Conservation (phyloP, 2,329 filamentous ascomycete species). For the Colletotrichum agaves region DNA sequence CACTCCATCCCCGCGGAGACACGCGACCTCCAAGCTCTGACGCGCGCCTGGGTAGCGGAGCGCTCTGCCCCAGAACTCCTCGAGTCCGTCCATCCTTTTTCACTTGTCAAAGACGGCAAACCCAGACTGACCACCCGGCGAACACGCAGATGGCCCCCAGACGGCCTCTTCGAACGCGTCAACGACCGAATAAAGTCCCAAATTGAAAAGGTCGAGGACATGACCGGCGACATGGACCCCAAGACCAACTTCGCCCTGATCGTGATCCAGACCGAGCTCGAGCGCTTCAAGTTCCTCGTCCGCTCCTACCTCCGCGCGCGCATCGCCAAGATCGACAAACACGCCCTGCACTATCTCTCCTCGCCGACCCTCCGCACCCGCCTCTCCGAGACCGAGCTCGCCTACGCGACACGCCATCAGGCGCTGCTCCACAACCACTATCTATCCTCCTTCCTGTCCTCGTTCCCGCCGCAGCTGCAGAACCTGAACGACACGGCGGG, state of each 20-base stretch:
- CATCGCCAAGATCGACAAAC: slow-evolving; percentile 89
- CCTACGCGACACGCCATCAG: slow-evolving; percentile 88
- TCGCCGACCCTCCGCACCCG: slow-evolving; percentile 63
- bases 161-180: slow-evolving; percentile 82
- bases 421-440: slow-evolving; percentile 87
- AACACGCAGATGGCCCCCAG: slow-evolving; percentile 68
- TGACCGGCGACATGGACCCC: slow-evolving; percentile 88
- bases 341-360: slow-evolving; percentile 78
- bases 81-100: slow-evolving; percentile 62
- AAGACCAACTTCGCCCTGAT: slow-evolving; percentile 94
- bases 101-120: background rate
- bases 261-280: slow-evolving; percentile 94
- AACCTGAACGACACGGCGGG: slow-evolving; percentile 91
- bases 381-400: slow-evolving; percentile 81
- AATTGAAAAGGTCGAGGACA: slow-evolving; percentile 77
- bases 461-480: slow-evolving; percentile 83
- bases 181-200: slow-evolving; percentile 77
- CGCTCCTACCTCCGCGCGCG: slow-evolving; percentile 84
- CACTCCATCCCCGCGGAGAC: slow-evolving; percentile 67
- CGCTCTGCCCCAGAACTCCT: slow-evolving; percentile 90
- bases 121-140: background rate
- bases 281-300: slow-evolving; percentile 91
- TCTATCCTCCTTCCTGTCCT: slow-evolving; percentile 81
- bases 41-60: slow-evolving; percentile 93
- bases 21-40: slow-evolving; percentile 87